Evolutionary conservation across 495 filamentous ascomycete genomes (phyloP).

Genomic region (Tirmania nivea): DNA sequence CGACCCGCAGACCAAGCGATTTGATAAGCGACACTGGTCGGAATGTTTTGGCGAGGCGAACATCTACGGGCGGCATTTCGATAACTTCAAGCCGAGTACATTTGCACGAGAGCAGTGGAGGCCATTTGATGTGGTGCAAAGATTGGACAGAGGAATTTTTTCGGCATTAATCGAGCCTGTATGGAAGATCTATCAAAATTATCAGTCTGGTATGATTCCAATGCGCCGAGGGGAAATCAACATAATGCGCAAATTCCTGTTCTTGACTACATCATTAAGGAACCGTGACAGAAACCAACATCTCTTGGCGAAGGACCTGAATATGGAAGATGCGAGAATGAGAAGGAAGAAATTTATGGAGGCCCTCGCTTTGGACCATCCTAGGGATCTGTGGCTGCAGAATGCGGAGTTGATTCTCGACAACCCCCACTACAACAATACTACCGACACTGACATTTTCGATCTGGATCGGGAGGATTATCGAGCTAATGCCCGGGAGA

Average conservation of each 20-base stretch:
- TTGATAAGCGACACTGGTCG: conserved; percentile 17
- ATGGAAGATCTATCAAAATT: conserved; percentile 18
- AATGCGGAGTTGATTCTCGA: conserved; percentile 15
- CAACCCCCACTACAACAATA: conserved; percentile 11
- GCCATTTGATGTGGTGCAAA: conserved; percentile 15
- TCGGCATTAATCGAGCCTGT: conserved; percentile 16
- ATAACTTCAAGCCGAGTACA: conserved; percentile 15
- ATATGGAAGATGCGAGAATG: conserved; percentile 15
- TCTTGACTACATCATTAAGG: conserved; percentile 15
- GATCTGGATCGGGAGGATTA: conserved; percentile 20
- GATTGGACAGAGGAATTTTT: conserved; percentile 17
- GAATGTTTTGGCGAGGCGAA: conserved; percentile 18
- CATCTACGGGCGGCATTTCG: conserved; percentile 18
- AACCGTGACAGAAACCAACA: conserved; percentile 17
- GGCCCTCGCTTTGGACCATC: conserved; percentile 14
- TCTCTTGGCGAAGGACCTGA: conserved; percentile 13
- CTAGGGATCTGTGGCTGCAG: conserved; percentile 17
- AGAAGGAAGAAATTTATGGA: conserved; percentile 17
- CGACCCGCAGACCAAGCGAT: conserved; percentile 12
- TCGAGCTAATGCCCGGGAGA: conserved; percentile 18
- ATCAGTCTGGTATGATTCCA: conserved; percentile 5
- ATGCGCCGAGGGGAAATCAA: conserved; percentile 17
- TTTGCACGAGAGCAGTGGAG: conserved; percentile 11
- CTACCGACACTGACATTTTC: conserved; percentile 13
- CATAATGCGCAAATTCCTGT: conserved; percentile 17